Base-by-base conservation (phyloP, 2,329 filamentous ascomycete genomes). In the Fusarium multiceps region DNA sequence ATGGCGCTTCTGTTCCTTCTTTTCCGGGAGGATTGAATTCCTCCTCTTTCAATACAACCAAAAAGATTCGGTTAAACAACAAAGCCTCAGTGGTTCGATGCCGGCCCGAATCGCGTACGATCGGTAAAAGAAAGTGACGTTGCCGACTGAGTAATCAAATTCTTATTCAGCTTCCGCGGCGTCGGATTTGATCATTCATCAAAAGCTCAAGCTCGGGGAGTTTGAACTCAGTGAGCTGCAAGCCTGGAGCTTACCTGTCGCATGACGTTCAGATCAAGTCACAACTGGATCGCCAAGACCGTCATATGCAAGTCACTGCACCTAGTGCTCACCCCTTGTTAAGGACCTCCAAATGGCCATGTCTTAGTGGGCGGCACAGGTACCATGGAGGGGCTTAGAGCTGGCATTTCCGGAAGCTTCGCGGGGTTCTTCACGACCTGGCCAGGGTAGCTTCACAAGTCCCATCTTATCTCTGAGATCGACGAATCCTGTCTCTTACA, bases 251-350 rank as follows among this genome's bases (percentile, higher is more conserved):
- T 45, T 45, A 45, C 42, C 62, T 55, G 59, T 61, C 55, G 51
- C 43, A 71, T 74, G 72, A 74, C 72, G 72, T 74, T 60, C 55
- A 27, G 21, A 73, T 69, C 72, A 72, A 72, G 68, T 74, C 72
- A 74, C 68, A 9, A 34, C 47, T 63, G 59, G 43, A 60, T 58
- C 48, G 68, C 68, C 68, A 71, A 68, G 68, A 58, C 54, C 20
- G 32, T 23, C 8, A 55, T 50, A 62, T 71, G 68, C 68, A 69
- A 62, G 68, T 71, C 68, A 68, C 58, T 67, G 64, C 41, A 40
- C 42, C 62, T 49, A 48, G 67, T 71, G 68, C 59, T 58, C 45
- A 65, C 47, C 63, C 68, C 51, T 56, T 57, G 59, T 49, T 48
- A 16, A 23, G 13, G 48, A 53, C 50, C 64, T 57, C 63, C 48